Conservation (phyloP, 176 grass and related monocot species). For the Musa troglodytarum region DNA sequence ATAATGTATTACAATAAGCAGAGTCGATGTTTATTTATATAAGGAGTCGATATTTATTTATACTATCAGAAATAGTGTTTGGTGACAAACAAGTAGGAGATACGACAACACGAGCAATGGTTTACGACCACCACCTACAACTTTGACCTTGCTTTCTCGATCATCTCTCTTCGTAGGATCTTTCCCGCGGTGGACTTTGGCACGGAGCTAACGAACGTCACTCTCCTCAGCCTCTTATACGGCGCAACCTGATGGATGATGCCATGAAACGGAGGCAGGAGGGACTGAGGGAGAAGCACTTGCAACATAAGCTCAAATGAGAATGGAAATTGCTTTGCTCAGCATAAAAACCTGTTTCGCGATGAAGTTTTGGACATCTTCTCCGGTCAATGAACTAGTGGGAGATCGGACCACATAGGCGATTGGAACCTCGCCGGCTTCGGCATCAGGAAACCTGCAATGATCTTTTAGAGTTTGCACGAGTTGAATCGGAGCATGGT, state of each 20-base stretch:
- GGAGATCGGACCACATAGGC: slow-evolving; percentile 70
- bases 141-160: slow-evolving; percentile 68
- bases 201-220: slow-evolving; percentile 59
- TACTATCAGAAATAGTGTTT: no score
- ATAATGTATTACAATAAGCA: no score
- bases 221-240: slow-evolving; percentile 72
- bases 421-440: slow-evolving; percentile 91
- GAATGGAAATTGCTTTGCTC: background rate
- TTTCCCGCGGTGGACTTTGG: slow-evolving; percentile 77
- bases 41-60: no score
- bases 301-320: background rate
- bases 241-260: slow-evolving; percentile 49
- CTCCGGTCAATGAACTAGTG: slow-evolving; percentile 57
- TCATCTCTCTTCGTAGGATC: slow-evolving; percentile 74
- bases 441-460: slow-evolving; percentile 69
- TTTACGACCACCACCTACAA: slow-evolving; percentile 25
- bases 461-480: no score
- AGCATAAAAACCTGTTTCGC: slow-evolving; percentile 42
- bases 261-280: background rate
- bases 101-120: background rate
- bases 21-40: no score
- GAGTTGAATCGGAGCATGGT: background rate
- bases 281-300: background rate
- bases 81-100: no score
- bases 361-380: slow-evolving; percentile 71